Conservation (phyloP, 2,329 filamentous ascomycete species). For the Cercospora berteroae region DNA sequence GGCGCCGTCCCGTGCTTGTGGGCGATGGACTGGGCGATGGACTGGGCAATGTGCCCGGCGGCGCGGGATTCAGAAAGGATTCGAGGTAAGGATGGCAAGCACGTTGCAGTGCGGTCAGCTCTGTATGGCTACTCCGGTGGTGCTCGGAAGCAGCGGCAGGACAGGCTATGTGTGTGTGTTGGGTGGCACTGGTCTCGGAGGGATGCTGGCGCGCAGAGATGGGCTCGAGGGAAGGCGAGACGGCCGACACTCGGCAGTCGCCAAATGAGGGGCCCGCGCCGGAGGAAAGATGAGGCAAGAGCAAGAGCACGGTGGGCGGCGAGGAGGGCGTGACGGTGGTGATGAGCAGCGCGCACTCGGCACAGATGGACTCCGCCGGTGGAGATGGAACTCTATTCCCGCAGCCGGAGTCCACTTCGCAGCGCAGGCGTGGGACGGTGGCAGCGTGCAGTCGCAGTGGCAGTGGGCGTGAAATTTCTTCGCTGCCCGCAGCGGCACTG, state of each 20-base stretch:
- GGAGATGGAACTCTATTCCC: not conserved
- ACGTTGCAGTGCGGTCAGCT: conserved; percentile 5
- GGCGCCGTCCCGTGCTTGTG: not conserved
- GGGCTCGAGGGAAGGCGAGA: not conserved
- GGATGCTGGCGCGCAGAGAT: not conserved
- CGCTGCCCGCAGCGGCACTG: not conserved
- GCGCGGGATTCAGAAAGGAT: not conserved
- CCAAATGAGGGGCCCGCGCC: not conserved
- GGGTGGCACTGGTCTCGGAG: not conserved
- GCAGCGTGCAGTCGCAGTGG: not conserved
- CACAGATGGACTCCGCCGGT: not conserved
- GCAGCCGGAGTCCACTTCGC: not conserved
- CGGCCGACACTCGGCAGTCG: not conserved
- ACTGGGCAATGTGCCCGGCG: not conserved
- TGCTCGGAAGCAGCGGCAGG: not conserved
- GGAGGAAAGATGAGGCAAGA: not conserved
- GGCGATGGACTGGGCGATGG: not conserved
- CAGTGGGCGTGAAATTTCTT: not conserved
- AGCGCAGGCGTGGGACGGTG: not conserved
- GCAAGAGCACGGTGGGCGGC: not conserved
- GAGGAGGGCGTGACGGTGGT: not conserved
- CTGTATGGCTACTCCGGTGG: conserved; percentile 7
- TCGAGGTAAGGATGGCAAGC: not conserved
- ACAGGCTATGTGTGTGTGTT: not conserved
- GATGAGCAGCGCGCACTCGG: not conserved